Percentiles rank a stretch among this genome's conserved stretches.
Conservation (phyloP, 2,329 filamentous ascomycete genomes). For the Alternaria postmessia region DNA sequence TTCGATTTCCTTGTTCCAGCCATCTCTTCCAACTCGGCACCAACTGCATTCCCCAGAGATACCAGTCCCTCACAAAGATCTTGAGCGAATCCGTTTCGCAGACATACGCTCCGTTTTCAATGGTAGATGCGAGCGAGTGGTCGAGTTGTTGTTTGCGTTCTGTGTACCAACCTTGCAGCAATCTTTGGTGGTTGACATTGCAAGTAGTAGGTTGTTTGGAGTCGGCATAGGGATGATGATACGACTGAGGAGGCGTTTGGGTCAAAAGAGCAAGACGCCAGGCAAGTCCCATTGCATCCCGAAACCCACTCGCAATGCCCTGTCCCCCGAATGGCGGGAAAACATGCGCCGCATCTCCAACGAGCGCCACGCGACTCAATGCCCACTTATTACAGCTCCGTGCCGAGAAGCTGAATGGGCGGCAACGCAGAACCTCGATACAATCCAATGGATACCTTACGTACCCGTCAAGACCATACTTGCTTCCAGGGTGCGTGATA, state of each 20-base stretch:
- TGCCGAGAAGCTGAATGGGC: constrained; percentile 1
- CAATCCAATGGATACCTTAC: constrained; percentile 1
- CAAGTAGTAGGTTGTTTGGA: too few relatives aligned
- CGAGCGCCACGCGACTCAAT: background rate
- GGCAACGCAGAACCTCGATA: constrained; percentile 5
- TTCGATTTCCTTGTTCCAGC: background rate
- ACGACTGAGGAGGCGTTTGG: background rate
- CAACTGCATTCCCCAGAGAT: background rate
- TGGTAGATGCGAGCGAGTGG: background rate
- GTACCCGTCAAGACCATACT: background rate
- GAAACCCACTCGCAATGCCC: constrained; percentile 17
- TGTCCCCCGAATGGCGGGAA: constrained; percentile 21
- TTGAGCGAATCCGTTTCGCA: background rate
- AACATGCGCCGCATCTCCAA: constrained; percentile 21
- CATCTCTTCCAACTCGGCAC: background rate
- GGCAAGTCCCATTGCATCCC: constrained; percentile 10
- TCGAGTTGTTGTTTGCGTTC: constrained; percentile 1
- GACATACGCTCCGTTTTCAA: background rate
- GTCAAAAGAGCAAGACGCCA: background rate
- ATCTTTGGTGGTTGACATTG: background rate
- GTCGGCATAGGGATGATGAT: background rate
- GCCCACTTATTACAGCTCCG: constrained; percentile 7
- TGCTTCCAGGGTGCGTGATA: background rate
- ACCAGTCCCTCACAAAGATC: background rate
- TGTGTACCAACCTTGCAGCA: background rate